Conservation (phyloP, 2,329 filamentous ascomycete genomes). For the Lasiodiplodia theobromae region DNA sequence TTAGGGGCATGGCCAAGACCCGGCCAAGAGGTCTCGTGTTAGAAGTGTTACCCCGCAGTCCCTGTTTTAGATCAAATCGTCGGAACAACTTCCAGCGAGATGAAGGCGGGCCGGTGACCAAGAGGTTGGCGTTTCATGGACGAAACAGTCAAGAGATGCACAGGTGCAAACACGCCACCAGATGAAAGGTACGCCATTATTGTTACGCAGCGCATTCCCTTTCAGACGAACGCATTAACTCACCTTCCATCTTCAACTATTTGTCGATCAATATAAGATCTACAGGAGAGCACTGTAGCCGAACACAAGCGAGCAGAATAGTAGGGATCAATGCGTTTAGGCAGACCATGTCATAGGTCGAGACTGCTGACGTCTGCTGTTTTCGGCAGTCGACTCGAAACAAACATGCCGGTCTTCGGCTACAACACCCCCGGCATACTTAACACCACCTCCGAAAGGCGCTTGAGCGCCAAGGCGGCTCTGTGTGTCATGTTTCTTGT, state of each 20-base stretch:
- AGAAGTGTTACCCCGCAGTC: slow-evolving; percentile 15
- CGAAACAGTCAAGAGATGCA: not conserved
- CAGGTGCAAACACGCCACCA: not conserved
- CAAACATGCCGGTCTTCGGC: too few relatives aligned
- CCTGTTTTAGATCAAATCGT: not conserved
- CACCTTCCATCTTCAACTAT: not conserved
- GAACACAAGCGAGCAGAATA: too few relatives aligned
- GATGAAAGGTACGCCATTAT: not conserved
- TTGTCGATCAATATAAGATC: not conserved
- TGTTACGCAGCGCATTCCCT: not conserved
- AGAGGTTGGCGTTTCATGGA: slow-evolving; percentile 4
- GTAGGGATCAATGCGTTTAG: too few relatives aligned
- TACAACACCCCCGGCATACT: not conserved
- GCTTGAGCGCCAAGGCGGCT: slow-evolving; percentile 5
- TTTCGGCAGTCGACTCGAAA: too few relatives aligned
- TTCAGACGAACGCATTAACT: not conserved
- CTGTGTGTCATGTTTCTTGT: slow-evolving; percentile 15
- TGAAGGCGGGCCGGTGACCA: not conserved
- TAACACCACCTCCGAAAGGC: not conserved
- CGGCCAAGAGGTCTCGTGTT: slow-evolving; percentile 13
- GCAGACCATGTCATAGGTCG: too few relatives aligned
- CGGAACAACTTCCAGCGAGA: slow-evolving; percentile 18
- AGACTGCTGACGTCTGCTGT: too few relatives aligned
- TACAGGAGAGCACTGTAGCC: not conserved
- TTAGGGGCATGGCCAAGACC: slow-evolving; percentile 16